Evolutionary conservation across 2,329 filamentous ascomycete species (phyloP).

Genomic region (Chrysoporthe puriensis): DNA sequence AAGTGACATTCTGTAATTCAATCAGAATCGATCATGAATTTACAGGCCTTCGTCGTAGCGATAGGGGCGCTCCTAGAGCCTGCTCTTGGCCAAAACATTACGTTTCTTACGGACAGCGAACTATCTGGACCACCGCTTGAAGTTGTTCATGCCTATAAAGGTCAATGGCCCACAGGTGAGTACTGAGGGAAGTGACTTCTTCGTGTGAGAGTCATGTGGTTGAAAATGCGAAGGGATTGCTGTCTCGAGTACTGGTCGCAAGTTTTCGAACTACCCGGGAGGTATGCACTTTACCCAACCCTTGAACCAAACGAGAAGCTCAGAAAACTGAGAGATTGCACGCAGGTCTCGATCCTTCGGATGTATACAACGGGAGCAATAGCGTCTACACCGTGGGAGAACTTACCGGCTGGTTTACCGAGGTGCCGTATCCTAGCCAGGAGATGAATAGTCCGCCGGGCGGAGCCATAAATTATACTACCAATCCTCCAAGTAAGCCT

Average conservation of each 20-base stretch:
- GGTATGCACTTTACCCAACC: constrained; percentile 22
- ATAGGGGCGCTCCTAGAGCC: not conserved
- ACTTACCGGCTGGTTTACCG: constrained; percentile 32
- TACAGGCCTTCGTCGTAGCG: not conserved
- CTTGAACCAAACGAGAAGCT: not conserved
- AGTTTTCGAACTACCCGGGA: constrained; percentile 55
- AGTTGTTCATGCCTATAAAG: constrained; percentile 53
- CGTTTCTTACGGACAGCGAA: constrained; percentile 12
- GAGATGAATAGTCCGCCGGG: constrained; percentile 48
- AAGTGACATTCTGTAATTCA: not conserved
- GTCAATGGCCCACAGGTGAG: constrained; percentile 50
- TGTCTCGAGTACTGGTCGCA: constrained; percentile 52
- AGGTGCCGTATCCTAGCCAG: constrained; percentile 34
- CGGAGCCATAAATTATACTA: constrained; percentile 55
- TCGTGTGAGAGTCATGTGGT: not conserved
- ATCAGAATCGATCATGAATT: constrained; percentile 1
- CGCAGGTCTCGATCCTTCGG: constrained; percentile 50
- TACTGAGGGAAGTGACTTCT: not conserved
- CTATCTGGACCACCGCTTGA: constrained; percentile 48
- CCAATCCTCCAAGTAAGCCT: constrained; percentile 41
- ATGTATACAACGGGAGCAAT: constrained; percentile 43
- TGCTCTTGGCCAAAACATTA: constrained; percentile 8
- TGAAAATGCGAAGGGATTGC: constrained; percentile 44
- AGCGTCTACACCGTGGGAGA: constrained; percentile 48
- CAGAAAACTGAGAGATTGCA: not conserved